Evolutionary conservation across 257 asterid genomes (phyloP).

Genomic region (Plantago ovata): DNA sequence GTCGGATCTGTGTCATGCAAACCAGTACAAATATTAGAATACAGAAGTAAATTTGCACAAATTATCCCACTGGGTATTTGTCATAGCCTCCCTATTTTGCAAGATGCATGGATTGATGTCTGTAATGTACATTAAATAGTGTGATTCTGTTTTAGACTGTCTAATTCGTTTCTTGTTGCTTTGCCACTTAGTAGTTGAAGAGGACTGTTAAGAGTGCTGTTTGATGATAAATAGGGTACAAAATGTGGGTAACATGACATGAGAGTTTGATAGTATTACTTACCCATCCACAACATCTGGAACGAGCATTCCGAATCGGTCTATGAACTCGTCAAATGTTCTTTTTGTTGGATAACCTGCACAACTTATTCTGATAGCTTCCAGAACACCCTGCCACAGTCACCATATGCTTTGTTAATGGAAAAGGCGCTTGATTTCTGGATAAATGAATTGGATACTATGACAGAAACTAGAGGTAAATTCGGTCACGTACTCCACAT

Average conservation of each 20-base stretch:
- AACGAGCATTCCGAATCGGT: constrained; percentile 87
- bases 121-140: too few species aligned
- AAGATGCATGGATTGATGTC: too few species aligned
- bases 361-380: constrained; percentile 95
- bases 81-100: too few species aligned
- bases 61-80: too few species aligned
- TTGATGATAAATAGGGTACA: constrained; percentile 12
- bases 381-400: constrained; percentile 80
- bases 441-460: background rate
- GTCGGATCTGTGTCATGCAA: constrained; percentile 49
- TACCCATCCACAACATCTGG: constrained; percentile 88
- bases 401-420: constrained; percentile 21
- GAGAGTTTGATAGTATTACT: constrained; percentile 18
- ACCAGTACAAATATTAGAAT: background rate
- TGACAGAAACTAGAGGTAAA: constrained; percentile 1
- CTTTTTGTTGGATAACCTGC: constrained; percentile 96
- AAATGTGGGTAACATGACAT: constrained; percentile 19
- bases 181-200: background rate
- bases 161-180: too few species aligned
- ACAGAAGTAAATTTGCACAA: background rate
- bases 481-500: constrained; percentile 74
- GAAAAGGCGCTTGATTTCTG: constrained; percentile 9
- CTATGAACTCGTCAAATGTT: constrained; percentile 88
- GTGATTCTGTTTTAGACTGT: too few species aligned
- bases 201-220: background rate